A percentile compares a stretch with the other conserved stretches of the same genome.
phyloP scores from a whole-genome alignment of 1,284 basidiomycete genomes.

The Irpex sp. region DNA sequence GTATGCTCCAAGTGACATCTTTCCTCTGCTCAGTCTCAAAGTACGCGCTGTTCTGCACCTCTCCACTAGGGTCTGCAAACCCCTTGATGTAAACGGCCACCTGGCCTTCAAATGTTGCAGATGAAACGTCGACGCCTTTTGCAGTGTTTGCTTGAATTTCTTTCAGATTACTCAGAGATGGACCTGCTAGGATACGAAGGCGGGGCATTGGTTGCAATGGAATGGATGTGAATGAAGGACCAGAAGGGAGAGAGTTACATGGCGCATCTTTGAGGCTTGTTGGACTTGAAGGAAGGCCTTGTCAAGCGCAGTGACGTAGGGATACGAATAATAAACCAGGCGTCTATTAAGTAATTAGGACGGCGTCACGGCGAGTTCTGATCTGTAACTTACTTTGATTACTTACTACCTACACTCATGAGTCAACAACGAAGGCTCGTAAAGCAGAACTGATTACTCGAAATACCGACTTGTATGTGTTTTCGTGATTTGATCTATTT shows the following conservation, averaged over 20 bases:
- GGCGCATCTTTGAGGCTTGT: not conserved
- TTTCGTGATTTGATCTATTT: no score
- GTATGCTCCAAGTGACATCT: constrained; percentile 79
- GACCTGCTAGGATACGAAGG: constrained; percentile 61
- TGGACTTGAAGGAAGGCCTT: no score
- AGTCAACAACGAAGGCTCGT: no score
- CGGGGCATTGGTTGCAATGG: constrained; percentile 37
- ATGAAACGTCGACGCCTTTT: constrained; percentile 43
- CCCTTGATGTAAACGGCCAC: constrained; percentile 70
- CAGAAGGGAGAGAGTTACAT: not conserved
- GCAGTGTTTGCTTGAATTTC: constrained; percentile 65
- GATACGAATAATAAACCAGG: no score
- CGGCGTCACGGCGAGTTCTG: no score
- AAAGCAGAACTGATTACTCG: no score
- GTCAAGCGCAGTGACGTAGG: not conserved
- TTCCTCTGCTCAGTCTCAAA: constrained; percentile 58
- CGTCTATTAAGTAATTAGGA: no score
- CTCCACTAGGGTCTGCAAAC: constrained; percentile 49
- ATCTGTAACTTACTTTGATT: no score
- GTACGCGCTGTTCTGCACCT: constrained; percentile 47
- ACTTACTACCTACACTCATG: no score
- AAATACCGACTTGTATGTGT: no score
- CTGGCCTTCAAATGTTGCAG: constrained; percentile 65
- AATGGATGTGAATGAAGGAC: not conserved
- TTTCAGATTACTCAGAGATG: constrained; percentile 42